Base-by-base conservation (phyloP, 1,139 yeast species). In the Geotrichum bryndzae region DNA sequence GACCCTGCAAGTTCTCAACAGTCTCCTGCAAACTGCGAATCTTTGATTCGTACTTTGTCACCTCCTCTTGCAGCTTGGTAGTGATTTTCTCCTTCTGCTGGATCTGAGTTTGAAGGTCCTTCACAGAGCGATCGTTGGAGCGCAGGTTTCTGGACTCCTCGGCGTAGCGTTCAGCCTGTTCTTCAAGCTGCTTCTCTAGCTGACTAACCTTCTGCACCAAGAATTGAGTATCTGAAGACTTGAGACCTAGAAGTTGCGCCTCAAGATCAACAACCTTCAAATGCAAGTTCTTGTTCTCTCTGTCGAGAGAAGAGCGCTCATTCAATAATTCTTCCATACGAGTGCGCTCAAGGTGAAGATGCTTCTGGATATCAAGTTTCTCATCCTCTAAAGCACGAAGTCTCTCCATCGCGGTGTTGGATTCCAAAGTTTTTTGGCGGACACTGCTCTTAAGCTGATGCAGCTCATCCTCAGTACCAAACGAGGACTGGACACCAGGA, bases 1-100 rank as follows among this genome's bases (percentile, higher is more conserved):
- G 75, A 35, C 75, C 70, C 61, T 79, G 82, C 64, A 82, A 69
- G 22, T 71, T 67, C 46, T 76, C 78, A 35, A 82, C 69, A 8
- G 76, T 76, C 15, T 69, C 70, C 58, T 77, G 76, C 57, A 81
- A 65, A 53, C 77, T 74, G 54, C 70, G 70, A 51, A 79, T 72
- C 52, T 76, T 76, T 23, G 70, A 67, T 52, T 77, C 79, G 33
- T 72, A 69, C 61, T 72, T 71, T 8, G 67, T 58, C 29, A 72
- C 63, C 54, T 74, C 77, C 15, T 73, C 76, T 54, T 73, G 72
- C 50, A 72, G 65, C 33, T 67, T 69, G 59, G 64, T 67, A 13
- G 68, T 64, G 13, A 65, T 66, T 61, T 69, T 59, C 70, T 72
- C 73, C 66, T 67, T 67, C 57, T 68, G 72, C 23, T 60, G 56